Evolutionary conservation across 345 rosid genomes (phyloP).

Genomic region (Euphorbia peplus): DNA sequence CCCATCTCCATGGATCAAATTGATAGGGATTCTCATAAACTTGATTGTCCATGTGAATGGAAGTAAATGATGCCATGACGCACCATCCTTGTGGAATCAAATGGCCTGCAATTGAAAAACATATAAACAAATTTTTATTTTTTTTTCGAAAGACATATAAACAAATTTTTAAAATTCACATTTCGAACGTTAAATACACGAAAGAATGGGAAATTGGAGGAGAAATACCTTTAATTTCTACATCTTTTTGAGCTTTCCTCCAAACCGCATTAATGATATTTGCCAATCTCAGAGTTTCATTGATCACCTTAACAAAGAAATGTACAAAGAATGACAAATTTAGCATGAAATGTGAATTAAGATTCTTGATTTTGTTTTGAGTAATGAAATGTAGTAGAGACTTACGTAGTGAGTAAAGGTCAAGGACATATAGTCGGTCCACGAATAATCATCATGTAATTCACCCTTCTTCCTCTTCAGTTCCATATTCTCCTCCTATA

Average conservation of each 20-base stretch:
- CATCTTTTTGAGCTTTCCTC: slow-evolving; percentile 88
- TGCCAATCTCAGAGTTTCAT: slow-evolving; percentile 83
- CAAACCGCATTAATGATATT: slow-evolving; percentile 90
- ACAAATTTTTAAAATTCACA: too few species aligned
- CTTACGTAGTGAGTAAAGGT: slow-evolving; percentile 91
- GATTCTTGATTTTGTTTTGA: too few species aligned
- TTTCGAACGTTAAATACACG: neutral
- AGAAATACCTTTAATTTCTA: slow-evolving; percentile 68
- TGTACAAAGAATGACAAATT: neutral
- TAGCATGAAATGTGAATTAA: neutral
- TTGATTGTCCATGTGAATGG: slow-evolving; percentile 91
- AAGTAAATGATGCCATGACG: slow-evolving; percentile 72
- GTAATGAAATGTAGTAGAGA: neutral
- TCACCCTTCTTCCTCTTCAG: slow-evolving; percentile 61
- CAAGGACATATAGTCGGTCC: slow-evolving; percentile 85
- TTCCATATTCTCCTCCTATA: slow-evolving; percentile 82
- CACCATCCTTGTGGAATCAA: slow-evolving; percentile 96
- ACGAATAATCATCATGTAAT: slow-evolving; percentile 44
- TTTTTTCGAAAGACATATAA: too few species aligned
- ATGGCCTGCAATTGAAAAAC: slow-evolving; percentile 43
- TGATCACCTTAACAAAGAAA: slow-evolving; percentile 54
- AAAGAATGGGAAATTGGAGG: neutral
- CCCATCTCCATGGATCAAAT: slow-evolving; percentile 99
- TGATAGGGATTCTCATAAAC: slow-evolving; percentile 65
- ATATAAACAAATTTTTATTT: too few species aligned